Percentiles rank a stretch among this genome's conserved stretches.
Conservation (phyloP, 1,139 yeast genomes). For the Pichia sp. region DNA sequence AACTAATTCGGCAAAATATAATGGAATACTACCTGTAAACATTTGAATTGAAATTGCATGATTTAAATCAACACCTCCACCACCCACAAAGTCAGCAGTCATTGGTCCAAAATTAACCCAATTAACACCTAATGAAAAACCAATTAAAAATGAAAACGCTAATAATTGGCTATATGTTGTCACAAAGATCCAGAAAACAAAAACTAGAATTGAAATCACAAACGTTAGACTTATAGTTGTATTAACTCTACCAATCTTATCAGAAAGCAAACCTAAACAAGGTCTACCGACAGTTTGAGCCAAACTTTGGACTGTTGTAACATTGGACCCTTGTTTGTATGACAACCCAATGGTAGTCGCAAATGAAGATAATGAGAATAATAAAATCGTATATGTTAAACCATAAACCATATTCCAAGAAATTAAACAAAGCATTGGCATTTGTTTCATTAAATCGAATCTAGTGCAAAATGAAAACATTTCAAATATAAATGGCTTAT, state of each 20-base stretch:
- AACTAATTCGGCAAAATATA: conserved; percentile 38
- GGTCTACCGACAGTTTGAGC: conserved; percentile 68
- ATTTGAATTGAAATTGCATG: conserved; percentile 31
- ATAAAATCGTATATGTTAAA: conserved; percentile 45
- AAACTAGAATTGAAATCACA: conserved; percentile 26
- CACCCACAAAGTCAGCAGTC: conserved; percentile 44
- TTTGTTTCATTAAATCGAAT: conserved; percentile 11
- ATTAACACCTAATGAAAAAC: conserved; percentile 56
- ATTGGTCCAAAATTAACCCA: conserved; percentile 57
- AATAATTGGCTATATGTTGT: conserved; percentile 44
- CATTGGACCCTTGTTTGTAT: conserved; percentile 47
- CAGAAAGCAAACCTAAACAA: conserved; percentile 50
- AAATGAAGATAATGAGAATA: conserved; percentile 57
- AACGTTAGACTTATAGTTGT: conserved; percentile 34
- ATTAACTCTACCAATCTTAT: conserved; percentile 52
- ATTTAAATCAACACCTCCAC: conserved; percentile 29
- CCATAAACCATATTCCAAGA: conserved; percentile 50
- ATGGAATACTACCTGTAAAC: conserved; percentile 28
- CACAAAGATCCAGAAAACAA: conserved; percentile 51
- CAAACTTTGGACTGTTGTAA: conserved; percentile 57
- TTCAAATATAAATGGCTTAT: conserved; percentile 18
- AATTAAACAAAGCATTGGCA: conserved; percentile 39
- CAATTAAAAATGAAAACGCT: conserved; percentile 48
- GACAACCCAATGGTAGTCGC: conserved; percentile 55
- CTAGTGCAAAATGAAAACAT: conserved; percentile 10